These are phyloP conservation scores for Amphibolis antarctica DNA, from an alignment of 106 monocot species.

Conservation along the genomic window DNA sequence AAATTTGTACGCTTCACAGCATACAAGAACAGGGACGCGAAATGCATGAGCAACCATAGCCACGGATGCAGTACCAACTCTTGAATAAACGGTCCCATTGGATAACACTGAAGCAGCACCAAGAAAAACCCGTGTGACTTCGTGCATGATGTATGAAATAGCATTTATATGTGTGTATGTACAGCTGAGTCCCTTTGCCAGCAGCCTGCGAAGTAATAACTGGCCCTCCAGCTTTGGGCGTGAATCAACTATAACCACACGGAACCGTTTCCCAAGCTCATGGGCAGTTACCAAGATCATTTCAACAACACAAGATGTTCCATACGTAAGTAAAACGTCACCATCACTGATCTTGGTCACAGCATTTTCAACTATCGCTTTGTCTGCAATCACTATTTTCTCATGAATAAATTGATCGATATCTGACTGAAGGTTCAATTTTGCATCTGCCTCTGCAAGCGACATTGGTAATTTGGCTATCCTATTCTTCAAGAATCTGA, in stretches of 20 bases:
- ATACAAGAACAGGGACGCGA: constrained; percentile 77
- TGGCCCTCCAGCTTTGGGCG: constrained; percentile 91
- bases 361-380: constrained; percentile 79
- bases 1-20: constrained; percentile 99
- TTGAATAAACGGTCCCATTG: constrained; percentile 92
- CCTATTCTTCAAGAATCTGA: constrained; percentile 75
- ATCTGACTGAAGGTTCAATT: constrained; percentile 61
- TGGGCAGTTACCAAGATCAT: constrained; percentile 68
- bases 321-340: constrained; percentile 88
- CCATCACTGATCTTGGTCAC: constrained; percentile 83
- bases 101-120: constrained; percentile 87
- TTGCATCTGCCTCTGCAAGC: constrained; percentile 69
- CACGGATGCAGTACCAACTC: constrained; percentile 89
- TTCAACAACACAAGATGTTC: constrained; percentile 79
- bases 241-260: constrained; percentile 83
- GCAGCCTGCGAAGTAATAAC: constrained; percentile 52
- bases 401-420: constrained; percentile 86
- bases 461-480: constrained; percentile 56
- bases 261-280: constrained; percentile 64
- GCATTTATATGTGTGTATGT: constrained; percentile 95
- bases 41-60: constrained; percentile 97
- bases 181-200: constrained; percentile 68
- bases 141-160: constrained; percentile 94
- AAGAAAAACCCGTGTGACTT: constrained; percentile 82
- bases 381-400: constrained; percentile 82